Percentiles rank a stretch among this genome's conserved stretches.
These are phyloP conservation scores for Penicillium sp. DNA, from an alignment of 2,329 filamentous ascomycete genomes.

Conservation along the genomic window DNA sequence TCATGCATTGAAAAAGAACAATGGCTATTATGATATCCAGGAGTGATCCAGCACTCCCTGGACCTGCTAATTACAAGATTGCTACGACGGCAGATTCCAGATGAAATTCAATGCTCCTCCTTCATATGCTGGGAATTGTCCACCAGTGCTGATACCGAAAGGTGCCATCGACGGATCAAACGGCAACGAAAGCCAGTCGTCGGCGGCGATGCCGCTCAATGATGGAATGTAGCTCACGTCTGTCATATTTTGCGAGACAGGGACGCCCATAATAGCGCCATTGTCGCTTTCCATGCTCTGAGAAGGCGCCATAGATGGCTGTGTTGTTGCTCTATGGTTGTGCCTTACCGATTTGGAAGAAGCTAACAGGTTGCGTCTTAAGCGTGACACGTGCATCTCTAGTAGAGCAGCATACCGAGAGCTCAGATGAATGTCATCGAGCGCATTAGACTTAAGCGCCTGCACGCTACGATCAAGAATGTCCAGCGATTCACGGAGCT, in stretches of 20 bases:
- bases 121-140: conserved; percentile 35
- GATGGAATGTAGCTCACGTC: conserved; percentile 25
- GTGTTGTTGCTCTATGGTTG: too few species aligned
- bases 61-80: too few species aligned
- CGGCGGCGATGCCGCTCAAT: conserved; percentile 26
- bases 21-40: too few species aligned
- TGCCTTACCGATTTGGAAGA: too few species aligned
- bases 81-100: conserved; percentile 38
- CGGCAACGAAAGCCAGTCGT: conserved; percentile 38
- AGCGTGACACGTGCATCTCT: conserved; percentile 39
- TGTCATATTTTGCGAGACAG: conserved; percentile 20
- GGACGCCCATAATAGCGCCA: conserved; percentile 14
- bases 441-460: conserved; percentile 41
- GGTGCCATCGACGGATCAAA: conserved; percentile 41
- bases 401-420: conserved; percentile 45
- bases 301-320: conserved; percentile 27
- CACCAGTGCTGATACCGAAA: conserved; percentile 32
- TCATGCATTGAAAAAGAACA: too few species aligned
- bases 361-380: conserved; percentile 33
- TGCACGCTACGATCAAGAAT: conserved; percentile 43
- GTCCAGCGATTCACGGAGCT: conserved; percentile 42
- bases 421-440: conserved; percentile 47
- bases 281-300: conserved; percentile 22
- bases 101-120: conserved; percentile 37
- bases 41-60: too few species aligned